These are phyloP conservation scores for Quercus parvula DNA, from an alignment of 306 rosid species.

Conservation along the genomic window DNA sequence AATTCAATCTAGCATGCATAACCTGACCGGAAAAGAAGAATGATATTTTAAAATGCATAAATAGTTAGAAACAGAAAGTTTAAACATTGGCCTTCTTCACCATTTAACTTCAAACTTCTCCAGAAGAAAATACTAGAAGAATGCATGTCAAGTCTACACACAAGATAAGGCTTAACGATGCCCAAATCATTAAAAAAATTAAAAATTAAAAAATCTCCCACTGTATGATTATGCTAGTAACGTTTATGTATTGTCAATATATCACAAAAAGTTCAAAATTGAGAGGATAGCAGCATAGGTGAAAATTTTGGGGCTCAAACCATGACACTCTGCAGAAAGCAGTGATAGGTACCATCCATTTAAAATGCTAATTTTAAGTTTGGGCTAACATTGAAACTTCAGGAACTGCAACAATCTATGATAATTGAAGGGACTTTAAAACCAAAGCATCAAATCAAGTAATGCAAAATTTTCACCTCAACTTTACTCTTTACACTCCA, in stretches of 20 bases:
- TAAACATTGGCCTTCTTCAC: too few species aligned
- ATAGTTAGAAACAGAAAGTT: neutral
- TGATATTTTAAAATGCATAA: neutral
- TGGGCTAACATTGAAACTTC: neutral
- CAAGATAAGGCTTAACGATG: too few species aligned
- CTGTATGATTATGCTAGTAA: too few species aligned
- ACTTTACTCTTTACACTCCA: neutral
- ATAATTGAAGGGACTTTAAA: neutral
- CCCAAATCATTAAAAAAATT: too few species aligned
- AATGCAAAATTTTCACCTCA: neutral
- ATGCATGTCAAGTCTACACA: too few species aligned
- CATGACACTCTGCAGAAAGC: neutral
- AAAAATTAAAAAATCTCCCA: too few species aligned
- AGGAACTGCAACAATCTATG: neutral
- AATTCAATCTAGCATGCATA: neutral
- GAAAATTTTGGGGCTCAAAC: neutral
- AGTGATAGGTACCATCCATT: neutral
- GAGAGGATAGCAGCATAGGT: too few species aligned
- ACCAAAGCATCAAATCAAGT: neutral
- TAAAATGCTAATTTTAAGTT: neutral
- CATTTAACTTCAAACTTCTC: too few species aligned
- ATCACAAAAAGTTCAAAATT: too few species aligned
- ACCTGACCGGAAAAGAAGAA: constrained; percentile 4
- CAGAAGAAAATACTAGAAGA: too few species aligned
- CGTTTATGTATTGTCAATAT: too few species aligned